These are phyloP conservation scores for Cornus controversa DNA, from an alignment of 148 eudicot genomes.

Conservation along the genomic window DNA sequence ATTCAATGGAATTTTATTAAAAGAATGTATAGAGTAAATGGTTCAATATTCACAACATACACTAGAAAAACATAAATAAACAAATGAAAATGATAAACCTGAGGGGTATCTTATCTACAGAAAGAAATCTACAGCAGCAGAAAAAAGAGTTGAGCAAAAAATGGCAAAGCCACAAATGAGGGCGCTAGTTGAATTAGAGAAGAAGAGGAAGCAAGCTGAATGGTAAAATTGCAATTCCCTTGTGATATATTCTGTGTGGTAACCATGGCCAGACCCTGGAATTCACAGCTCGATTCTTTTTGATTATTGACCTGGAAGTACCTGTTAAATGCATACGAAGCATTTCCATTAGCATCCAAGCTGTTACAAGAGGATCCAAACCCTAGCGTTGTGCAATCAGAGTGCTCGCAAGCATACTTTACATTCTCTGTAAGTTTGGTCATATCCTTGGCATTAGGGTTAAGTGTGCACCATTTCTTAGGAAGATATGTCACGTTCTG, in stretches of 20 bases:
- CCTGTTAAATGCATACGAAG: slow-evolving; percentile 21
- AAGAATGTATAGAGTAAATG: too few relatives aligned
- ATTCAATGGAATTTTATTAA: too few relatives aligned
- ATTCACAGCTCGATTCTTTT: slow-evolving; percentile 15
- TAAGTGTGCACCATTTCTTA: slow-evolving; percentile 21
- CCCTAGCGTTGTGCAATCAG: slow-evolving; percentile 16
- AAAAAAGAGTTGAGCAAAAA: too few relatives aligned
- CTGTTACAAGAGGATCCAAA: slow-evolving; percentile 21
- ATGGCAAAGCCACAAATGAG: not conserved
- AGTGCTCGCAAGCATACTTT: slow-evolving; percentile 8
- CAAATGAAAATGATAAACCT: too few relatives aligned
- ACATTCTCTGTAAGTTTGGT: slow-evolving; percentile 15
- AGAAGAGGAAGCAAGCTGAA: not conserved
- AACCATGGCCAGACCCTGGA: slow-evolving; percentile 17
- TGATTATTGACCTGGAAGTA: slow-evolving; percentile 19
- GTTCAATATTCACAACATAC: too few relatives aligned
- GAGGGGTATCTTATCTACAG: too few relatives aligned
- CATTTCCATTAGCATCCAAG: slow-evolving; percentile 15
- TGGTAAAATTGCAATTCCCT: slow-evolving; percentile 18
- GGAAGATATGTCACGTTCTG: slow-evolving; percentile 12
- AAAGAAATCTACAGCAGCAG: not conserved
- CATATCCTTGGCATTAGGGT: slow-evolving; percentile 13
- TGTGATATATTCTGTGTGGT: slow-evolving; percentile 11
- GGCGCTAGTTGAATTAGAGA: not conserved
- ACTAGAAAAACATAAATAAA: too few relatives aligned